A percentile compares a stretch with the other conserved stretches of the same genome.
phyloP scores from a whole-genome alignment of 345 rosid genomes.

The Geranium brycei region DNA sequence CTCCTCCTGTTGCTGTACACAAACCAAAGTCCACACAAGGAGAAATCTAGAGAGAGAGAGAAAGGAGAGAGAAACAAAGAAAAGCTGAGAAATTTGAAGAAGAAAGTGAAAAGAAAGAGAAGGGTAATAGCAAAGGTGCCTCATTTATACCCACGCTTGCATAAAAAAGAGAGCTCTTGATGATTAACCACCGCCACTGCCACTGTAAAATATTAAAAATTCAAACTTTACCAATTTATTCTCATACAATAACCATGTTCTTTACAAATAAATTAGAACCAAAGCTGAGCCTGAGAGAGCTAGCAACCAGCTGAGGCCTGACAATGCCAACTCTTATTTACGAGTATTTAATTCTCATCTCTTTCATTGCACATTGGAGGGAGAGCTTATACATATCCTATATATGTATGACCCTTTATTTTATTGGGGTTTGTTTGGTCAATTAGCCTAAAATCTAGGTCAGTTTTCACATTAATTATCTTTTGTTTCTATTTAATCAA shows the following conservation, averaged over 20 bases:
- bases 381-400: constrained; percentile 19
- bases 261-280: too few relatives aligned
- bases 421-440: constrained; percentile 33
- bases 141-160: constrained; percentile 29
- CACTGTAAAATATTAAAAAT: constrained; percentile 9
- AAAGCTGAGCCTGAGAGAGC: not conserved
- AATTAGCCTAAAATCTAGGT: constrained; percentile 29
- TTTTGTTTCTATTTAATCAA: not conserved
- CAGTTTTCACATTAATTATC: constrained; percentile 14
- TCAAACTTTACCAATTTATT: not conserved
- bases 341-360: constrained; percentile 13
- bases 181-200: constrained; percentile 35
- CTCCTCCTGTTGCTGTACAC: not conserved
- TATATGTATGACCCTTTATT: not conserved
- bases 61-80: not conserved
- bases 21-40: not conserved
- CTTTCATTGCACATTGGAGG: constrained; percentile 23
- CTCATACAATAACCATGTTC: too few relatives aligned
- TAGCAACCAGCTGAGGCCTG: constrained; percentile 32
- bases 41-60: not conserved
- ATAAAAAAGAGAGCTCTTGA: constrained; percentile 29
- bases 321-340: constrained; percentile 54
- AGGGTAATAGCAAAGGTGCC: not conserved
- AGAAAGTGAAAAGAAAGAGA: not conserved
- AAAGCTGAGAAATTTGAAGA: not conserved